Conservation (phyloP, 805 yeast species). For the Hanseniaspora thailandica region DNA sequence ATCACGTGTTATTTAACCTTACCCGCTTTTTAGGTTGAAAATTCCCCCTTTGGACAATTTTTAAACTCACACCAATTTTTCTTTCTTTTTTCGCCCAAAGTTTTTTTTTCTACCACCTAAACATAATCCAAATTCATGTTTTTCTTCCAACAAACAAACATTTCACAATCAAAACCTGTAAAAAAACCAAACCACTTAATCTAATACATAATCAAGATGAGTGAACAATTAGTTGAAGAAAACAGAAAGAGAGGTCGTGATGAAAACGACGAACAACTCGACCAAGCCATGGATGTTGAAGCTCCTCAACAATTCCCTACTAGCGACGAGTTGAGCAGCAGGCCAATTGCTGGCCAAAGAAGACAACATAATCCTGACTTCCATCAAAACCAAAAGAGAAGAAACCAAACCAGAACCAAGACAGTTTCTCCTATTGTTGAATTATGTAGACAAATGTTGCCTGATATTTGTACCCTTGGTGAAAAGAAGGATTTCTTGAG, state of each 20-base stretch:
- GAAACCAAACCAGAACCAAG: conserved; percentile 11
- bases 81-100: too few relatives aligned
- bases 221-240: background rate
- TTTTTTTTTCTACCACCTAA: too few relatives aligned
- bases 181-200: background rate
- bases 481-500: conserved; percentile 43
- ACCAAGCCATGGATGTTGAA: conserved; percentile 5
- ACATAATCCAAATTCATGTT: too few relatives aligned
- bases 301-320: background rate
- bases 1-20: too few relatives aligned
- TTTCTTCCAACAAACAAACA: too few relatives aligned
- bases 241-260: conserved; percentile 13
- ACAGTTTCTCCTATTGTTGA: conserved; percentile 24
- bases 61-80: too few relatives aligned
- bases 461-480: conserved; percentile 47
- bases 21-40: too few relatives aligned
- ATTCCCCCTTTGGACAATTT: too few relatives aligned
- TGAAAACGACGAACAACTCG: conserved; percentile 7
- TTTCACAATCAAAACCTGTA: too few relatives aligned
- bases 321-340: background rate
- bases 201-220: background rate
- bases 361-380: conserved; percentile 1
- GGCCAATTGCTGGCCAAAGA: conserved; percentile 11
- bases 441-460: conserved; percentile 38
- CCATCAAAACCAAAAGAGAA: conserved; percentile 11